A percentile compares a stretch with the other conserved stretches of the same genome.
phyloP scores from a whole-genome alignment of 805 yeast genomes.

The Saccharomycopsis sp. region DNA sequence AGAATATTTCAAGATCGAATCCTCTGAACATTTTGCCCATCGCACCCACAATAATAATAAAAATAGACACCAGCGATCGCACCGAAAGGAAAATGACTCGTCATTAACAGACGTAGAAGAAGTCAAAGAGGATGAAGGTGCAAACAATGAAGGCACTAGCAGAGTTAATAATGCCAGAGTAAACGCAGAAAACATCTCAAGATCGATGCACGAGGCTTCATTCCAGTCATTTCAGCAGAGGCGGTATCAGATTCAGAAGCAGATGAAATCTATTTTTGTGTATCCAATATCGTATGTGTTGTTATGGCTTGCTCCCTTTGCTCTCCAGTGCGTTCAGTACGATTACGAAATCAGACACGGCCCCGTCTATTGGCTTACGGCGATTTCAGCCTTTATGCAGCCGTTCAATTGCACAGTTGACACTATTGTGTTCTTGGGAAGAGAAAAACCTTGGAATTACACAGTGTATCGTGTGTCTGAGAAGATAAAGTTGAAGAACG shows the following conservation, averaged over 20 bases:
- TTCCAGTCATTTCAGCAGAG: slow-evolving; percentile 55
- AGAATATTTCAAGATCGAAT: slow-evolving; percentile 23
- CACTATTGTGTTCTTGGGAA: slow-evolving; percentile 60
- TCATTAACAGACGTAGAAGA: slow-evolving; percentile 10
- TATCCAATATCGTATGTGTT: slow-evolving; percentile 79
- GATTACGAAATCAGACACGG: slow-evolving; percentile 40
- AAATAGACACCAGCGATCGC: neutral
- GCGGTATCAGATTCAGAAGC: slow-evolving; percentile 62
- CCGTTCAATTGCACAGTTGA: slow-evolving; percentile 79
- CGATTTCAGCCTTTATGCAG: slow-evolving; percentile 67
- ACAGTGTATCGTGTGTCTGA: slow-evolving; percentile 24
- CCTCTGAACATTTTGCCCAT: slow-evolving; percentile 11
- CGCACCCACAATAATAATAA: neutral
- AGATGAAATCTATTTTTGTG: slow-evolving; percentile 71
- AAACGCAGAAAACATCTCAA: slow-evolving; percentile 20
- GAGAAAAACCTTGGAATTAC: slow-evolving; percentile 75
- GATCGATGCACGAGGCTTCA: slow-evolving; percentile 51
- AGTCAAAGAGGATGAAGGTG: neutral
- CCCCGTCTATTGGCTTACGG: slow-evolving; percentile 56
- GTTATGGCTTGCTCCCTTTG: slow-evolving; percentile 77
- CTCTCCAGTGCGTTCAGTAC: slow-evolving; percentile 53
- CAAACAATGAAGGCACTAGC: neutral
- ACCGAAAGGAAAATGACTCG: slow-evolving; percentile 1
- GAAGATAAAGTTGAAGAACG: slow-evolving; percentile 7
- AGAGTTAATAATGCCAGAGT: neutral